These are phyloP conservation scores for Amoebophrya sp. DNA, from an alignment of 169 alveolate genomes.

Conservation along the genomic window DNA sequence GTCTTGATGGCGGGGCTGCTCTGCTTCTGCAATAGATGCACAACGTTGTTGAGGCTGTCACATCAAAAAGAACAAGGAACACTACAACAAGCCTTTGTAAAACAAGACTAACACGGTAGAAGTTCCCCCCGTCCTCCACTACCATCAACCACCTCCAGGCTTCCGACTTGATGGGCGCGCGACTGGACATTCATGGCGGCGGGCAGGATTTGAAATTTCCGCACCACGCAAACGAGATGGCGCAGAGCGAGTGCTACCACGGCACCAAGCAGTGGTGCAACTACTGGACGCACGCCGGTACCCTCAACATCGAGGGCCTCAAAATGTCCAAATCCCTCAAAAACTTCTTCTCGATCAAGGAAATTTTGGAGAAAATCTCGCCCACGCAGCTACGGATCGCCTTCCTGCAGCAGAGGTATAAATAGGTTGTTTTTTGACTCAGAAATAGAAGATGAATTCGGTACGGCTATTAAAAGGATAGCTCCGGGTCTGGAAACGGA, in stretches of 20 bases:
- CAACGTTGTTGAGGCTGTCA: no score
- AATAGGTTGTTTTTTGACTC: not conserved
- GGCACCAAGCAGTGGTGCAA: slow-evolving; percentile 68
- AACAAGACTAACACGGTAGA: no score
- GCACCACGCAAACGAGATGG: slow-evolving; percentile 98
- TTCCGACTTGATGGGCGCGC: slow-evolving; percentile 68
- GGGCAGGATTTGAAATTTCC: slow-evolving; percentile 97
- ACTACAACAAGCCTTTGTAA: no score
- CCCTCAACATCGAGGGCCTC: slow-evolving; percentile 89
- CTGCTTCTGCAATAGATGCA: no score
- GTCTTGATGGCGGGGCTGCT: not conserved
- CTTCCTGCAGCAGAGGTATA: not conserved
- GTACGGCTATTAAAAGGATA: not conserved
- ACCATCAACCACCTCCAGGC: slow-evolving; percentile 46
- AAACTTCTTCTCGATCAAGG: slow-evolving; percentile 88
- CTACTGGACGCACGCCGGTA: slow-evolving; percentile 95
- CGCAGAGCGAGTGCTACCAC: slow-evolving; percentile 94
- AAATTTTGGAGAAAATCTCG: slow-evolving; percentile 46
- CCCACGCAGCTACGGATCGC: slow-evolving; percentile 15
- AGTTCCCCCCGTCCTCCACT: not conserved
- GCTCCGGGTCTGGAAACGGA: not conserved
- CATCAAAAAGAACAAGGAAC: no score
- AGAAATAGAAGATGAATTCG: not conserved
- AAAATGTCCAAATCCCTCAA: slow-evolving; percentile 94
- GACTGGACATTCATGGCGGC: slow-evolving; percentile 96